These are phyloP conservation scores for Colletotrichum caudatum DNA, from an alignment of 2,329 filamentous ascomycete species.

Conservation along the genomic window DNA sequence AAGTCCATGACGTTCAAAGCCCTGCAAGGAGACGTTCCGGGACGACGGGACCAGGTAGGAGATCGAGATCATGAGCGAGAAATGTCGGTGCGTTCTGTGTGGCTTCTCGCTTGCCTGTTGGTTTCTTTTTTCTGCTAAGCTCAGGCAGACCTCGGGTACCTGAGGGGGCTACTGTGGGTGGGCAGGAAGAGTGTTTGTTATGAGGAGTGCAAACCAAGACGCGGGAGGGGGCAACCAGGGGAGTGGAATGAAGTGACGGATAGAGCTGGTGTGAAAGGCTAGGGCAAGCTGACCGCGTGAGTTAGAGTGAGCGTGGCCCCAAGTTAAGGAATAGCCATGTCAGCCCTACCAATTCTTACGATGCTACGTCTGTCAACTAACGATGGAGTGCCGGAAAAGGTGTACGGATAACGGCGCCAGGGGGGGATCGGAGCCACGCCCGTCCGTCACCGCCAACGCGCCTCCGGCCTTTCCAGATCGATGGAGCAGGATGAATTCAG, in stretches of 20 bases:
- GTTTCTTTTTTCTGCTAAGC: constrained; percentile 25
- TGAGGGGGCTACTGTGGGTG: neutral
- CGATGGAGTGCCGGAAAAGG: neutral
- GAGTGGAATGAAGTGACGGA: neutral
- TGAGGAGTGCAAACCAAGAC: neutral
- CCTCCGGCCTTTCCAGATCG: constrained; percentile 16
- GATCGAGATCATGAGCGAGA: constrained; percentile 28
- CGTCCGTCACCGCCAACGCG: neutral
- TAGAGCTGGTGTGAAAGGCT: neutral
- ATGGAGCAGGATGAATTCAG: constrained; percentile 15
- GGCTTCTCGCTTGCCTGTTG: constrained; percentile 4
- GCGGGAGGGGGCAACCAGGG: neutral
- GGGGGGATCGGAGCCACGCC: neutral
- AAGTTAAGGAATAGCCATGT: constrained; percentile 19
- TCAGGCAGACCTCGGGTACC: constrained; percentile 8
- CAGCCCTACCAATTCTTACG: constrained; percentile 20
- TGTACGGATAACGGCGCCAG: neutral
- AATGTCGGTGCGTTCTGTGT: constrained; percentile 18
- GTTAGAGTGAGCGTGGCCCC: constrained; percentile 23
- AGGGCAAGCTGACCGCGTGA: neutral
- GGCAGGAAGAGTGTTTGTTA: neutral
- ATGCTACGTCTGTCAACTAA: constrained; percentile 10
- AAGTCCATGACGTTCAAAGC: constrained; percentile 40
- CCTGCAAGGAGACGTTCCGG: neutral
- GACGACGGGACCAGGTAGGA: neutral